These are phyloP conservation scores for Orbilia ellipsospora DNA, from an alignment of 2,329 filamentous ascomycete genomes.

Conservation along the genomic window DNA sequence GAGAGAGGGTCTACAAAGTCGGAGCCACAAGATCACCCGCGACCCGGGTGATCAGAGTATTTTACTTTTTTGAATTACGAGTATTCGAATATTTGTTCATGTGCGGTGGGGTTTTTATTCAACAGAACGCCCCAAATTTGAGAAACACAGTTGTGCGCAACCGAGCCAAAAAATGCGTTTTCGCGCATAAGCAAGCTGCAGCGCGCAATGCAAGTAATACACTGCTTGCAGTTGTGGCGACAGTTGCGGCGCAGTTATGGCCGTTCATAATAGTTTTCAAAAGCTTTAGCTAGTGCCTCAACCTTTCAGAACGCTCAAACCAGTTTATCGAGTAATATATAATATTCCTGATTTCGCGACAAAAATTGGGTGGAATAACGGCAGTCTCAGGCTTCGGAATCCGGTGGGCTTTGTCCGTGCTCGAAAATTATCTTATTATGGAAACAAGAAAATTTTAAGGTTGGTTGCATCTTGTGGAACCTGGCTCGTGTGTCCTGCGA, in stretches of 20 bases:
- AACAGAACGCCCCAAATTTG: not conserved
- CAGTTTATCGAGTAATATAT: too few species aligned
- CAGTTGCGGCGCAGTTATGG: too few species aligned
- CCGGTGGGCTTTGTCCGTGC: too few species aligned
- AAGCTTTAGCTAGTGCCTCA: too few species aligned
- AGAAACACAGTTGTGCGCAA: not conserved
- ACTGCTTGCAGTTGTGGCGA: not conserved
- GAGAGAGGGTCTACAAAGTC: not conserved
- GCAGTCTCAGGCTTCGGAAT: too few species aligned
- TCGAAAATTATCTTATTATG: too few species aligned
- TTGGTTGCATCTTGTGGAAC: conserved; percentile 20
- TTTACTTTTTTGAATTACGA: too few species aligned
- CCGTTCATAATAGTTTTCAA: too few species aligned
- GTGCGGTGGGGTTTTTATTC: not conserved
- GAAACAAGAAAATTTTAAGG: conserved; percentile 20
- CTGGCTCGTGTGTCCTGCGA: not conserved
- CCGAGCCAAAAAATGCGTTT: not conserved
- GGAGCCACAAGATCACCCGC: not conserved
- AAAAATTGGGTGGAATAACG: too few species aligned
- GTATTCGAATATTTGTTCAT: too few species aligned
- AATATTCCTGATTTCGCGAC: too few species aligned
- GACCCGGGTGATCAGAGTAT: not conserved
- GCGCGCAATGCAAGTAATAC: not conserved
- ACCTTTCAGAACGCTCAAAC: too few species aligned
- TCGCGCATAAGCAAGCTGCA: not conserved